Base-by-base conservation (phyloP, 352 stramenopile species). In the Peronospora destructor region DNA sequence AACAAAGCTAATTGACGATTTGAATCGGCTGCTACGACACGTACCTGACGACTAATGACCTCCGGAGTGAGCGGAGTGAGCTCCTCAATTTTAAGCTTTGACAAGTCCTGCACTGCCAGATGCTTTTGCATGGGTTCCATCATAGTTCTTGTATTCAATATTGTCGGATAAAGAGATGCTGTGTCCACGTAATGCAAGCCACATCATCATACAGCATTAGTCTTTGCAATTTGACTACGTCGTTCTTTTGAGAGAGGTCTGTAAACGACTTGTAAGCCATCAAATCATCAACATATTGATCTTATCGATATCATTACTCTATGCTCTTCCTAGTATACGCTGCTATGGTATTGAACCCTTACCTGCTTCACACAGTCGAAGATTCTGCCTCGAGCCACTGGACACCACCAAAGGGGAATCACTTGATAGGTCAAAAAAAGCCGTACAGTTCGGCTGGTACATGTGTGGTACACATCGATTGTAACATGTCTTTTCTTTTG, bases 41-140 rank as follows among this genome's bases (percentile, higher is more conserved):
- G 13, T 7, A 64, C 56, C 45, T 89, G 79, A 54, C 84, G 81
- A 85, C 78, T 91, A 71, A 98, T 96, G 49, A 99, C 96, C 73
- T 99, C 96, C 1, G 95, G 97, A 19, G 95, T 98, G 28, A 99
- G 76, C 25, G 96, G 95, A 14, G 92, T 99, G 47, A 99, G 85
- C 49, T 96, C 91, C 40, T 91, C 84, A 8, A 95, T 68, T 76
- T 99, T 97, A 35, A 99, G 78, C 49, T 90, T 96, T 17, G 73
- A 73, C 49, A 98, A 76, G 76, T 99, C 87, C 76, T 99, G 95
- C 55, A 92, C 76, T 35, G 81, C 82, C 23, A 94, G 60, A 50
- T 91, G 78, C 56, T 84, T 84, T 65, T 87, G 75, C 30, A 83
- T 63, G 54, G 61, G 68, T 64, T 88, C 78, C 45, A 59, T 67